phyloP scores from a whole-genome alignment of 2,329 filamentous ascomycete species.

The Coniosporium tulheliwenetii region DNA sequence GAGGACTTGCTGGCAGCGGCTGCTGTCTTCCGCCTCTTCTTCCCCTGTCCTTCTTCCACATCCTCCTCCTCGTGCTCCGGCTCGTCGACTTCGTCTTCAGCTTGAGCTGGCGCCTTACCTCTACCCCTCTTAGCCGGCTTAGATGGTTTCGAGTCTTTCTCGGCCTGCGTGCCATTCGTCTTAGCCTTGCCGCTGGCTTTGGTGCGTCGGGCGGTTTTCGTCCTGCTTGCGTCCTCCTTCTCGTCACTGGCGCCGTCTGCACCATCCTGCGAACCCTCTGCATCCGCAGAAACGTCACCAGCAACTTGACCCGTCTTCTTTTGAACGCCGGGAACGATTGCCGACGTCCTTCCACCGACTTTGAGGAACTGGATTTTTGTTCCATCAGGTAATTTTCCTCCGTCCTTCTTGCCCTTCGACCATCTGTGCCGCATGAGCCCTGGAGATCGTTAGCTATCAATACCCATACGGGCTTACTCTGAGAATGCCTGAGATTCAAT shows the following conservation, averaged over 20 bases:
- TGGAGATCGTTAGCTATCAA: background rate
- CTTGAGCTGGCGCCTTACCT: slow-evolving; percentile 1
- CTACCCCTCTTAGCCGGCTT: slow-evolving; percentile 7
- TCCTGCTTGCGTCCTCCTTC: slow-evolving; percentile 5
- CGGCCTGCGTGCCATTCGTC: background rate
- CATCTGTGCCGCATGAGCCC: slow-evolving; percentile 68
- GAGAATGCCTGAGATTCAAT: too few species aligned
- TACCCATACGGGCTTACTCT: too few species aligned
- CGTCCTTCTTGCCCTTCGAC: slow-evolving; percentile 70
- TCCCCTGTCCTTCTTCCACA: slow-evolving; percentile 4
- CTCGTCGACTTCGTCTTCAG: slow-evolving; percentile 5
- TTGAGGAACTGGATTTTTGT: slow-evolving; percentile 75
- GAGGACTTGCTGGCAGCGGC: background rate
- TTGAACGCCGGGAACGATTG: slow-evolving; percentile 70
- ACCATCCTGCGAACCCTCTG: background rate
- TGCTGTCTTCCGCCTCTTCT: slow-evolving; percentile 2
- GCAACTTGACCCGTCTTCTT: slow-evolving; percentile 57
- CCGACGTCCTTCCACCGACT: slow-evolving; percentile 82
- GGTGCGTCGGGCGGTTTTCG: background rate
- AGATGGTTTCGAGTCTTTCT: background rate
- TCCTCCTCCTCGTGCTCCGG: slow-evolving; percentile 4
- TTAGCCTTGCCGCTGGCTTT: background rate
- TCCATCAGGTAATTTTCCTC: slow-evolving; percentile 60
- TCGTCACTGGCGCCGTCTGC: background rate
- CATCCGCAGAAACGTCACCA: slow-evolving; percentile 30